Evolutionary conservation across 2,329 filamentous ascomycete genomes (phyloP).

Genomic region (Diaporthe citri): DNA sequence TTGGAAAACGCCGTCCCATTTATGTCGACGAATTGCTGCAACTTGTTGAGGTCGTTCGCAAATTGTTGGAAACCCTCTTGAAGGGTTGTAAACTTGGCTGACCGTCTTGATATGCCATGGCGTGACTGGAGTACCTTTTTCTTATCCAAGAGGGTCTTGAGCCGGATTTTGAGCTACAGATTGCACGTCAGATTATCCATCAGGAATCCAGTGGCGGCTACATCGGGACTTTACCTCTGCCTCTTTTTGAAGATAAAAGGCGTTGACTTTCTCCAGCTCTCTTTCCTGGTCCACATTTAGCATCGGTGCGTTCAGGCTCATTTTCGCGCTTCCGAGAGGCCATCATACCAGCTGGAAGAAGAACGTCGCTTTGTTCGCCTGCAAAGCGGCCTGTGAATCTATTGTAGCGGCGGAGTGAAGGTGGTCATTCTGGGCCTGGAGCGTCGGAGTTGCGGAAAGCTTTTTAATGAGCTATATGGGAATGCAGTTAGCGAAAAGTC

Average conservation of each 20-base stretch:
- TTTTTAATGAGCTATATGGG: slow-evolving; percentile 91
- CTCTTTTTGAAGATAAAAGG: slow-evolving; percentile 97
- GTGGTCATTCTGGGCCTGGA: slow-evolving; percentile 80
- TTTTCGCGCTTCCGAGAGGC: neutral
- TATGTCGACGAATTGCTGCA: slow-evolving; percentile 98
- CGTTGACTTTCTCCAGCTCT: slow-evolving; percentile 98
- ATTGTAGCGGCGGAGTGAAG: slow-evolving; percentile 60
- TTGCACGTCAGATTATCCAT: neutral
- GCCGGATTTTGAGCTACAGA: slow-evolving; percentile 87
- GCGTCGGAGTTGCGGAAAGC: slow-evolving; percentile 89
- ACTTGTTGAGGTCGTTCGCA: slow-evolving; percentile 94
- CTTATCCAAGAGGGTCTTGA: slow-evolving; percentile 94
- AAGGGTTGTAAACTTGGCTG: slow-evolving; percentile 92
- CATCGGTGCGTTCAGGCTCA: slow-evolving; percentile 44
- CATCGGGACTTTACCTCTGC: slow-evolving; percentile 79
- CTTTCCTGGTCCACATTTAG: slow-evolving; percentile 79
- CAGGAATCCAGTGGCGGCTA: neutral
- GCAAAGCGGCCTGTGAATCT: slow-evolving; percentile 89
- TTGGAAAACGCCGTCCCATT: slow-evolving; percentile 99
- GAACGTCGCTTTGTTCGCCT: slow-evolving; percentile 98
- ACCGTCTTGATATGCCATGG: slow-evolving; percentile 83
- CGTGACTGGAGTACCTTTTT: slow-evolving; percentile 91
- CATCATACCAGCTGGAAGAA: slow-evolving; percentile 91
- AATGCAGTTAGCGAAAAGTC: slow-evolving; percentile 48
- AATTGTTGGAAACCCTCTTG: slow-evolving; percentile 99